Conservation (phyloP, 768 basidiomycete genomes). For the Rhodotorula toruloides region DNA sequence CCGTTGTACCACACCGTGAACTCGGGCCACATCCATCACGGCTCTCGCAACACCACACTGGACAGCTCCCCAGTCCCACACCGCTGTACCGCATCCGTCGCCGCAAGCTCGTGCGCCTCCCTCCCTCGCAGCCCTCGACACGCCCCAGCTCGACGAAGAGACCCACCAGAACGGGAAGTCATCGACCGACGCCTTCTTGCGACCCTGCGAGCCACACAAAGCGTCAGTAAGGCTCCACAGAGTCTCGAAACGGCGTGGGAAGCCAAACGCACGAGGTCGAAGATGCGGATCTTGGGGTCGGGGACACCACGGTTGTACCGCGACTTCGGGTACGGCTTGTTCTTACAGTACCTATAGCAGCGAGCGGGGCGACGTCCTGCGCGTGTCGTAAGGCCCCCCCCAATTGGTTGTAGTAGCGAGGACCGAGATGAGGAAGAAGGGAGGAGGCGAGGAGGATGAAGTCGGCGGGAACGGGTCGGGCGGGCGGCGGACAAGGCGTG, state of each 20-base stretch:
- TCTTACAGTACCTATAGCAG: slow-evolving; percentile 77
- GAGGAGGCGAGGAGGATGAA: too few species aligned
- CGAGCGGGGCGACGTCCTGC: slow-evolving; percentile 36
- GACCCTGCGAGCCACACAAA: slow-evolving; percentile 56
- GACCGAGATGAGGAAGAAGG: too few species aligned
- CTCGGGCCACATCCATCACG: too few species aligned
- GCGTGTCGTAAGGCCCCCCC: too few species aligned
- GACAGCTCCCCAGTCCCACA: background rate
- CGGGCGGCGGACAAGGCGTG: too few species aligned
- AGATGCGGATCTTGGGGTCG: slow-evolving; percentile 96
- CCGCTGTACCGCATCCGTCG: too few species aligned
- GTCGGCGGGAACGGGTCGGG: too few species aligned
- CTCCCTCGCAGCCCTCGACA: too few species aligned
- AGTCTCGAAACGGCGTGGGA: background rate
- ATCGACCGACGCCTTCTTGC: slow-evolving; percentile 92
- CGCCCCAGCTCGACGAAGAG: too few species aligned
- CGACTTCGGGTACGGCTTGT: slow-evolving; percentile 92
- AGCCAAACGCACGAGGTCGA: slow-evolving; percentile 52
- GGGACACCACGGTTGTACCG: slow-evolving; percentile 97
- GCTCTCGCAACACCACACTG: background rate
- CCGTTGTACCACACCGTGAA: too few species aligned
- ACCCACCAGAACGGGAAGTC: slow-evolving; percentile 86
- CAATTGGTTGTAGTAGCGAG: too few species aligned
- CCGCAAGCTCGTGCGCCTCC: too few species aligned
- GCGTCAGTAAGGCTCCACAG: background rate